Evolutionary conservation across 2,329 filamentous ascomycete species (phyloP).

Genomic region (Rhynchosporium graminicola): DNA sequence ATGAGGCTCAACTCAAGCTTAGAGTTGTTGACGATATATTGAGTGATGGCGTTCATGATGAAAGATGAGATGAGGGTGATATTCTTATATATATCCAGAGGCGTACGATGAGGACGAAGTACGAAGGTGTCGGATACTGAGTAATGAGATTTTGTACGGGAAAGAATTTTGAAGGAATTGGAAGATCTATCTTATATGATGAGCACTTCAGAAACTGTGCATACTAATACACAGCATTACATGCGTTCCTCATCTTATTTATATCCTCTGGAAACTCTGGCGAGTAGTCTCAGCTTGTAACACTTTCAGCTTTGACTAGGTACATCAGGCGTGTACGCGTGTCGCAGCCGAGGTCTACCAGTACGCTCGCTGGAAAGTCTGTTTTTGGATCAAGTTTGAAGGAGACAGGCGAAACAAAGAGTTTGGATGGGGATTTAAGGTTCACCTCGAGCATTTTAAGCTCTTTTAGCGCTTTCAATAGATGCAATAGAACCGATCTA

Average conservation of each 20-base stretch:
- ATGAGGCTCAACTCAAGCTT: constrained; percentile 23
- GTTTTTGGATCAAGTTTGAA: not conserved
- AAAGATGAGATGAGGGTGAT: not conserved
- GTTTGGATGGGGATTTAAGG: not conserved
- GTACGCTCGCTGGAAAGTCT: constrained; percentile 1
- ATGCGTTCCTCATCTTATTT: not conserved
- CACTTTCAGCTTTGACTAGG: not conserved
- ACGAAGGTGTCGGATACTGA: not conserved
- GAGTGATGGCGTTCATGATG: constrained; percentile 26
- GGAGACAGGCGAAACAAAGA: not conserved
- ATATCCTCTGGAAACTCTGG: not conserved
- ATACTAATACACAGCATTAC: not conserved
- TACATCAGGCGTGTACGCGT: not conserved
- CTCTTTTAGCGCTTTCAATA: not conserved
- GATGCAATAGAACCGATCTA: too few relatives aligned
- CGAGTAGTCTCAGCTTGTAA: constrained; percentile 1
- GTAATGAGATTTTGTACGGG: not conserved
- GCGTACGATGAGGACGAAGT: not conserved
- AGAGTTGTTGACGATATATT: constrained; percentile 21
- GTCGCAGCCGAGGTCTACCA: constrained; percentile 3
- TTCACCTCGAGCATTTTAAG: constrained; percentile 8
- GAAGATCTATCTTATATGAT: too few relatives aligned
- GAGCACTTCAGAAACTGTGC: not conserved
- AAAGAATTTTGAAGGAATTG: not conserved
- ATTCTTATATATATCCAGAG: not conserved